Evolutionary conservation across 2,329 filamentous ascomycete species (phyloP).

Genomic region (Pyricularia sp.): DNA sequence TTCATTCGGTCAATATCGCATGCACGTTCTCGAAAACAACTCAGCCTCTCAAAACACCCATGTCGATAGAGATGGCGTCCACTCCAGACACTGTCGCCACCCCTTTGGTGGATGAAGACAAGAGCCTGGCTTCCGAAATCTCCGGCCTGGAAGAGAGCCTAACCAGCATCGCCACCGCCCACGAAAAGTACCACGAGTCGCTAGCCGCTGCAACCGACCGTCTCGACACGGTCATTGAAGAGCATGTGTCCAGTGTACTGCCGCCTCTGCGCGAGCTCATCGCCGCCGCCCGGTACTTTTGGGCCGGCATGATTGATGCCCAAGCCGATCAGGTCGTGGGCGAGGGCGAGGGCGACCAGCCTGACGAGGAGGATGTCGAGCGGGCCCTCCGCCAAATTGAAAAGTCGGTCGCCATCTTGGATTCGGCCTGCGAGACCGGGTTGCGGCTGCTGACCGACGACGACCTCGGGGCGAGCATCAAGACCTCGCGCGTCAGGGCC

Average conservation of each 20-base stretch:
- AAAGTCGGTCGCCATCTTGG: not conserved
- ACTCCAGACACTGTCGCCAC: not conserved
- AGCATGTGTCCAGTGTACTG: not conserved
- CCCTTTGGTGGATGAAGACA: not conserved
- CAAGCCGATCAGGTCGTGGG: not conserved
- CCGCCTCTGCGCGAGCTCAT: not conserved
- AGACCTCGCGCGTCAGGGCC: not conserved
- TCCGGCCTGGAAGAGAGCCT: not conserved
- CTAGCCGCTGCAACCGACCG: not conserved
- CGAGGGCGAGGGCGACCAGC: not conserved
- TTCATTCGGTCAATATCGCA: not conserved
- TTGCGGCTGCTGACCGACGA: not conserved
- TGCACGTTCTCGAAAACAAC: not conserved
- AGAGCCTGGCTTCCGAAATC: not conserved
- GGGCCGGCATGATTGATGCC: constrained; percentile 1
- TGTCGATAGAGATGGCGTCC: not conserved
- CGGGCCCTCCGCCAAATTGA: not conserved
- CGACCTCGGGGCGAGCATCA: not conserved
- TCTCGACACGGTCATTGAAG: not conserved
- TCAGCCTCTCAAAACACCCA: not conserved
- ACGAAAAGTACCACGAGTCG: not conserved
- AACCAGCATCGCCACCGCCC: not conserved
- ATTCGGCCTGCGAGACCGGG: not conserved
- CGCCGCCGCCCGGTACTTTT: constrained; percentile 1
- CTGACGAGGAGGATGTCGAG: constrained; percentile 1